Conservation (phyloP, 495 filamentous ascomycete species). For the Glarea lozoyensis region DNA sequence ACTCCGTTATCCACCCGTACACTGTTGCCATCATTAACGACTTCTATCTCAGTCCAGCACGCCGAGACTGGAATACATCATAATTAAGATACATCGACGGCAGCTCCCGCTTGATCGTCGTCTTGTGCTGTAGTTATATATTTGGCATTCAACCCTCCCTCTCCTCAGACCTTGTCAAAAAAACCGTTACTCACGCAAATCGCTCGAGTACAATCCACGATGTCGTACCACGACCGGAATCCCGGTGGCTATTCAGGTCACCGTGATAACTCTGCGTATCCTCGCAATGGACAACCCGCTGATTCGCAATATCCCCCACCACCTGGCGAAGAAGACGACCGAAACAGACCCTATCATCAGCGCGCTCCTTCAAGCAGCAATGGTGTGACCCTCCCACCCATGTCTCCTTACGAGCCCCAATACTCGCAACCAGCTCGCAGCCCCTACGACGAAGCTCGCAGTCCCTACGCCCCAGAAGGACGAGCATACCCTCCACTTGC, state of each 20-base stretch:
- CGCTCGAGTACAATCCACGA: constrained; percentile 18
- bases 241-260: constrained; percentile 23
- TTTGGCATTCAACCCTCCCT: neutral
- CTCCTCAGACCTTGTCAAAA: neutral
- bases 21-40: neutral
- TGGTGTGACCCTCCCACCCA: constrained; percentile 20
- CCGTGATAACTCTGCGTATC: constrained; percentile 5
- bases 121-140: neutral
- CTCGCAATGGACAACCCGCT: constrained; percentile 7
- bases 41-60: neutral
- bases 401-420: constrained; percentile 20
- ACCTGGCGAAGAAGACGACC: constrained; percentile 37
- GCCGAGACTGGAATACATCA: neutral
- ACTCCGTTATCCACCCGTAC: too few species aligned
- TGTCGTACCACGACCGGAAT: constrained; percentile 22
- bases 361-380: constrained; percentile 14
- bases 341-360: constrained; percentile 27
- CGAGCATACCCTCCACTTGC: constrained; percentile 14
- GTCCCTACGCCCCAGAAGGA: constrained; percentile 15
- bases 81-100: neutral
- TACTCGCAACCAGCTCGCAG: constrained; percentile 2
- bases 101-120: too few species aligned
- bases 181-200: constrained; percentile 7
- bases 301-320: constrained; percentile 39
- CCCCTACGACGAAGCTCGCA: constrained; percentile 3